Base-by-base conservation (phyloP, 768 basidiomycete species). In the Arthromyces matolae region DNA sequence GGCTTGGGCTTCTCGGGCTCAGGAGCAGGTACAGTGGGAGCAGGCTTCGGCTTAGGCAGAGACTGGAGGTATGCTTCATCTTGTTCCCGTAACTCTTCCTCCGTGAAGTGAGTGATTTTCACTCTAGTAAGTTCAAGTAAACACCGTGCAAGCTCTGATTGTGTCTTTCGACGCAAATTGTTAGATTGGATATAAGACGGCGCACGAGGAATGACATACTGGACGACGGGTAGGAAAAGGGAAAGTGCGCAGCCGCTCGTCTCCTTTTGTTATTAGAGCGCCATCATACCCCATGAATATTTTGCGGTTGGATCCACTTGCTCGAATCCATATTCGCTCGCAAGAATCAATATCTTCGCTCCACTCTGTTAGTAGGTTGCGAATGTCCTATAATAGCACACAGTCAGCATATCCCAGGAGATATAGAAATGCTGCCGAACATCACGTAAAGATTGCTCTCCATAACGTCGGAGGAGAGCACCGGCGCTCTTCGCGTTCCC, bases 181-280 rank as follows among this genome's bases (percentile, higher is more conserved):
- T 23, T 28, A 43, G 18, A 16, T 42, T n/a, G 13, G 29, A 8
- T 23, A 25, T 31, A 1, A n/a, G 16, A 32, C 34, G 29, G 3
- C 23, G 12, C 23, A 12, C 37, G 1, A 14, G 0, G 3, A 22
- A 46, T 29, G 16, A 72, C 88, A 49, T 66, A 93, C 93, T 12
- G 96, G 95, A 55, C 96, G 78, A 32, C 94, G 84, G 1, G 96
- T 99, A 3, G 93, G 94, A 67, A 99, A 99, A 0, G 94, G 93
- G 66, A 95, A 98, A 0, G 85, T 89, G 35, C 93, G 79, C 24
- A 98, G 66, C 29, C 94, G 78, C 25, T 79, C 79, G 53, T 98
- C 95, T 61, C 82, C 78, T 70, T 91, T 93, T 23, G 69, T 61
- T 42, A 97, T 79, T 3, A 84, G 67, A 1, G 88, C 84, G 3